Evolutionary conservation across 148 eudicot species (phyloP).

Genomic region (Suaeda aralocaspica): DNA sequence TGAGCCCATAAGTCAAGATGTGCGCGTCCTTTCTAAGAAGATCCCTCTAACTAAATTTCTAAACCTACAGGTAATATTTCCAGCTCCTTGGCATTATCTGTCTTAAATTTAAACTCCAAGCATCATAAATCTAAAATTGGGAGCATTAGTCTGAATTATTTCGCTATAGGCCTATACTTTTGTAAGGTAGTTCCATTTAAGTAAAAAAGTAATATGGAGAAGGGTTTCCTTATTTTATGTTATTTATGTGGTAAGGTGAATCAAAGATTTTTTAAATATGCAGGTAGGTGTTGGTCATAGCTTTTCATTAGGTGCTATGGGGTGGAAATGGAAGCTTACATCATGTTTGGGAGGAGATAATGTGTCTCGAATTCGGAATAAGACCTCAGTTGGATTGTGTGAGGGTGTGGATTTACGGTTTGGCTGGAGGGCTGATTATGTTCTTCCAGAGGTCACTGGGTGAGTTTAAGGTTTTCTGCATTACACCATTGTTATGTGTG

Average conservation of each 20-base stretch:
- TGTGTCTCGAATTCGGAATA: constrained; percentile 73
- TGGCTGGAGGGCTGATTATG: constrained; percentile 93
- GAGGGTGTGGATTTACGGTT: constrained; percentile 92
- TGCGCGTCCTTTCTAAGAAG: constrained; percentile 82
- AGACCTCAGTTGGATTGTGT: constrained; percentile 71
- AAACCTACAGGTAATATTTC: constrained; percentile 59
- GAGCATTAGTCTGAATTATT: background rate
- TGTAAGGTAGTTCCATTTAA: no score
- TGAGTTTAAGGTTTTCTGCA: constrained; percentile 27
- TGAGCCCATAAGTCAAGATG: constrained; percentile 72
- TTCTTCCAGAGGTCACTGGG: constrained; percentile 92
- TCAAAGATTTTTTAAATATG: constrained; percentile 20
- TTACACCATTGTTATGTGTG: background rate
- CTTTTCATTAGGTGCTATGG: constrained; percentile 63
- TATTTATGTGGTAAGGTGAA: background rate
- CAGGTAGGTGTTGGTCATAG: constrained; percentile 89
- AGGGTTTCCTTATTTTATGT: background rate
- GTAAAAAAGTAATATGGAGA: no score
- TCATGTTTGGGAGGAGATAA: constrained; percentile 87
- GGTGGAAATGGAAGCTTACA: constrained; percentile 92
- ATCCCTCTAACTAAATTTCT: constrained; percentile 79
- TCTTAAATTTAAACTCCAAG: background rate
- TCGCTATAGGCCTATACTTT: background rate
- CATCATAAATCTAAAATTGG: background rate
- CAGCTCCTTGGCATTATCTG: constrained; percentile 1